These are phyloP conservation scores for Mollisia scopiformis DNA, from an alignment of 2,329 filamentous ascomycete genomes.

Conservation along the genomic window DNA sequence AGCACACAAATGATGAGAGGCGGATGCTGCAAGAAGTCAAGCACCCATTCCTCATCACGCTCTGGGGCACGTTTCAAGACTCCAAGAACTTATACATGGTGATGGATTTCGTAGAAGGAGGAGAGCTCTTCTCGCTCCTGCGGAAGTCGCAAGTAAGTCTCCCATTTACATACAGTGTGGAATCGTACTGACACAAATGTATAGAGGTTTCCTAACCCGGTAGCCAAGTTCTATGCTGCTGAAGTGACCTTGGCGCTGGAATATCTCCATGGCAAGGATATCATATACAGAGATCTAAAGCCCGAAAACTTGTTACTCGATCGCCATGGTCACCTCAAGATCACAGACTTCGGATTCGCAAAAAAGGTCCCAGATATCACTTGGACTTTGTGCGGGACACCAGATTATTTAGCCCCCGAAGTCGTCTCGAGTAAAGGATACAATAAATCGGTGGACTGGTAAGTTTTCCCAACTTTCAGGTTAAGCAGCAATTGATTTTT, in stretches of 20 bases:
- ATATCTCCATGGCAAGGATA: slow-evolving; percentile 91
- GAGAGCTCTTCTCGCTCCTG: slow-evolving; percentile 93
- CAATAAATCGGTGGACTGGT: slow-evolving; percentile 99
- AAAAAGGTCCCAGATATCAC: slow-evolving; percentile 99
- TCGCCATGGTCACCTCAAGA: slow-evolving; percentile 92
- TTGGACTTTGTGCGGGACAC: slow-evolving; percentile 97
- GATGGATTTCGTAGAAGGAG: slow-evolving; percentile 99
- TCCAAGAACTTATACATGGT: slow-evolving; percentile 98
- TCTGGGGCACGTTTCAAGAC: slow-evolving; percentile 99
- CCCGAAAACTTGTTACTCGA: slow-evolving; percentile 92
- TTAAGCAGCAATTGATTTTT: slow-evolving; percentile 15
- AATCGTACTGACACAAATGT: neutral
- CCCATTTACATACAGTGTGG: neutral
- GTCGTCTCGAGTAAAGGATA: slow-evolving; percentile 99
- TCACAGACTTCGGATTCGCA: slow-evolving; percentile 97
- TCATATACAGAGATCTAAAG: slow-evolving; percentile 97
- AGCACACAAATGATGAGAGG: slow-evolving; percentile 98
- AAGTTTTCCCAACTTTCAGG: slow-evolving; percentile 43
- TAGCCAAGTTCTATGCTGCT: slow-evolving; percentile 98
- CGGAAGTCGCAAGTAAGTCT: slow-evolving; percentile 79
- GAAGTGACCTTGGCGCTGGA: slow-evolving; percentile 95
- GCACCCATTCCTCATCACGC: slow-evolving; percentile 94
- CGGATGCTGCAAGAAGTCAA: slow-evolving; percentile 96
- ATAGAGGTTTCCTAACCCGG: slow-evolving; percentile 96
- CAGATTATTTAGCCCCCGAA: slow-evolving; percentile 95